These are phyloP conservation scores for Suillus subluteus DNA, from an alignment of 768 basidiomycete genomes.

Conservation along the genomic window DNA sequence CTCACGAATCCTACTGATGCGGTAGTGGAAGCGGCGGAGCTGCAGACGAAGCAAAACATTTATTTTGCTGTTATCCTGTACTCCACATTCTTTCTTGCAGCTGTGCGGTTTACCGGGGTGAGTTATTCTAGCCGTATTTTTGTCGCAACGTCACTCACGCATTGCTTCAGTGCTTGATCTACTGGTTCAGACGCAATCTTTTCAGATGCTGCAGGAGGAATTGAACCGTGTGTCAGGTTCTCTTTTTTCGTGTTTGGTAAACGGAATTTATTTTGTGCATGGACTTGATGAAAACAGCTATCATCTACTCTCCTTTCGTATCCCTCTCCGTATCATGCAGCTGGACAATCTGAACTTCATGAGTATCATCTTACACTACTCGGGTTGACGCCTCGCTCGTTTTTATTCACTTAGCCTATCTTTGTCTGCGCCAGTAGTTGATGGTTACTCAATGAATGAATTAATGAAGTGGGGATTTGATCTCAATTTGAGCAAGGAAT, in stretches of 20 bases:
- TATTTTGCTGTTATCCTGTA: conserved; percentile 84
- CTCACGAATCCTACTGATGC: conserved; percentile 45
- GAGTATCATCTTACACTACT: conserved; percentile 26
- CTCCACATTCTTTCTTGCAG: conserved; percentile 74
- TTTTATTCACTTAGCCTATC: conserved; percentile 20
- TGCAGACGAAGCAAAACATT: conserved; percentile 52
- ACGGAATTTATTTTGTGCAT: conserved; percentile 13
- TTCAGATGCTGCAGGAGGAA: conserved; percentile 82
- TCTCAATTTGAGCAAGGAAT: conserved; percentile 8
- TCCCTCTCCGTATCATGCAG: conserved; percentile 13
- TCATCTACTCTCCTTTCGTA: conserved; percentile 38
- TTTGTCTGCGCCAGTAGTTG: conserved; percentile 29
- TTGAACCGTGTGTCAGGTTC: conserved; percentile 36
- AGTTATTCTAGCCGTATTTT: conserved; percentile 33
- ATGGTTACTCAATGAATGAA: conserved; percentile 26
- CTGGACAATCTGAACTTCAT: conserved; percentile 26
- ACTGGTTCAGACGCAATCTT: conserved; percentile 82
- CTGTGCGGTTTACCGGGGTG: conserved; percentile 78
- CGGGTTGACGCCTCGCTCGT: conserved; percentile 20
- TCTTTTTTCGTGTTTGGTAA: conserved; percentile 19
- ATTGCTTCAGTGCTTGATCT: conserved; percentile 69
- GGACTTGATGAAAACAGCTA: conserved; percentile 28
- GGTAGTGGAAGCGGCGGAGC: conserved; percentile 41
- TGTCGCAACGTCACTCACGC: conserved; percentile 1
- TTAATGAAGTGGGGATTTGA: conserved; percentile 20